phyloP scores from a whole-genome alignment of 2,329 filamentous ascomycete species.

The Metarhizium brunneum region DNA sequence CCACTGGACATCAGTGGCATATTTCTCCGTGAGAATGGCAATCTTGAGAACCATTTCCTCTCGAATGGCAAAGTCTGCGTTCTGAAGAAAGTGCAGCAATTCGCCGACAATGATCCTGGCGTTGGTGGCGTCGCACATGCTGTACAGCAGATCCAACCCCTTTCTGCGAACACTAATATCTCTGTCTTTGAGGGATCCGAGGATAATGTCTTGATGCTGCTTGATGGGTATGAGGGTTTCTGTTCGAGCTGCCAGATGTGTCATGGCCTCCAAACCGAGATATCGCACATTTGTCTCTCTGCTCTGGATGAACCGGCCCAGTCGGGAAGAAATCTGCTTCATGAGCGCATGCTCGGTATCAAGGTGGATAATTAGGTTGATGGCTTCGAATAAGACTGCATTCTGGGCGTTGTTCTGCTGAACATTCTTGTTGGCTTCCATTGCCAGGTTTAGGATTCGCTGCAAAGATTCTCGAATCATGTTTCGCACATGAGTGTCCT shows the following conservation, averaged over 20 bases:
- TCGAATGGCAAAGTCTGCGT: conserved; percentile 92
- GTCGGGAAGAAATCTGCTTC: conserved; percentile 84
- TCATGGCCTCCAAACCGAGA: conserved; percentile 94
- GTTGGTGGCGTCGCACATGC: conserved; percentile 98
- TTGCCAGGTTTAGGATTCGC: conserved; percentile 80
- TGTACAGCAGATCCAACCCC: conserved; percentile 91
- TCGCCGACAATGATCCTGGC: conserved; percentile 89
- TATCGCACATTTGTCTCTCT: conserved; percentile 96
- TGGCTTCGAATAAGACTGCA: conserved; percentile 94
- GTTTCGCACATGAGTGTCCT: conserved; percentile 84
- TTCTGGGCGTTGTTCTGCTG: conserved; percentile 99
- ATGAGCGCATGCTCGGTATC: conserved; percentile 92
- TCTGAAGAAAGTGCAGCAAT: conserved; percentile 87
- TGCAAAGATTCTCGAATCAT: conserved; percentile 88
- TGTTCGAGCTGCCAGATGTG: conserved; percentile 84
- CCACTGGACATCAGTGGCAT: conserved; percentile 97
- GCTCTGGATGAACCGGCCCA: conserved; percentile 94
- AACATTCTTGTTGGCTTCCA: conserved; percentile 95
- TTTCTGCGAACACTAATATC: conserved; percentile 97
- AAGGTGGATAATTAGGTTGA: conserved; percentile 95
- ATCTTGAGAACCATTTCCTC: conserved; percentile 99
- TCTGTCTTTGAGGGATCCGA: conserved; percentile 85
- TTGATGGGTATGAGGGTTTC: conserved; percentile 97
- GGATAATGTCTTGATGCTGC: conserved; percentile 92
- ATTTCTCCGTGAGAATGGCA: conserved; percentile 95